Evolutionary conservation across 768 basidiomycete genomes (phyloP).

Genomic region (Lentinula aciculospora): DNA sequence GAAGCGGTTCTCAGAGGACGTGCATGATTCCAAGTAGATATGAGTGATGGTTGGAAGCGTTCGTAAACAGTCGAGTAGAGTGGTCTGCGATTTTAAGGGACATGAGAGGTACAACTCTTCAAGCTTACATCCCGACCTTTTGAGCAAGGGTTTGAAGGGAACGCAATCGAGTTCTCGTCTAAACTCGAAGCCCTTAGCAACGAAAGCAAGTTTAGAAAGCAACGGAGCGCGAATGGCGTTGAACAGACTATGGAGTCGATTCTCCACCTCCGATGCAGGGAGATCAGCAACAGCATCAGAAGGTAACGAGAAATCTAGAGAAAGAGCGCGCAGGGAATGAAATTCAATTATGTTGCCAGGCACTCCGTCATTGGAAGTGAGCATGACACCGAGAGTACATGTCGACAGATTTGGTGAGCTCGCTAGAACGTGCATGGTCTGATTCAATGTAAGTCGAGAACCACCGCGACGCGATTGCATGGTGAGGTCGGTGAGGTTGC

Average conservation of each 20-base stretch:
- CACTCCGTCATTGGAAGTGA: background rate
- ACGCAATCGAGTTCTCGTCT: background rate
- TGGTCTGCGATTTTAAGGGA: background rate
- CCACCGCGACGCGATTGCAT: background rate
- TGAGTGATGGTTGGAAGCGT: background rate
- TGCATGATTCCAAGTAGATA: background rate
- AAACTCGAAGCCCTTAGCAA: background rate
- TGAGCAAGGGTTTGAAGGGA: slow-evolving; percentile 1
- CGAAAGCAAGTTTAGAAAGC: background rate
- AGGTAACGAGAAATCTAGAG: background rate
- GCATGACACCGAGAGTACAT: slow-evolving; percentile 4
- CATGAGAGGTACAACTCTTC: background rate
- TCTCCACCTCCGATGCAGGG: background rate
- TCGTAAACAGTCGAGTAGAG: background rate
- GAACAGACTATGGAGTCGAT: background rate
- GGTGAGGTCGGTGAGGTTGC: slow-evolving; percentile 3
- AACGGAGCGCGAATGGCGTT: slow-evolving; percentile 1
- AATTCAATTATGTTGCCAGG: background rate
- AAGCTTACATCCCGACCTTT: background rate
- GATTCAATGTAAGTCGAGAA: background rate
- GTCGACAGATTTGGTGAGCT: slow-evolving; percentile 4
- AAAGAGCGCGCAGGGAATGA: slow-evolving; percentile 1
- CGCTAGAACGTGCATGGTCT: background rate
- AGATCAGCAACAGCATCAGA: background rate
- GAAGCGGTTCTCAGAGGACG: background rate